Evolutionary conservation across 495 filamentous ascomycete species (phyloP).

Genomic region (Umbilicaria muhlenbergii): DNA sequence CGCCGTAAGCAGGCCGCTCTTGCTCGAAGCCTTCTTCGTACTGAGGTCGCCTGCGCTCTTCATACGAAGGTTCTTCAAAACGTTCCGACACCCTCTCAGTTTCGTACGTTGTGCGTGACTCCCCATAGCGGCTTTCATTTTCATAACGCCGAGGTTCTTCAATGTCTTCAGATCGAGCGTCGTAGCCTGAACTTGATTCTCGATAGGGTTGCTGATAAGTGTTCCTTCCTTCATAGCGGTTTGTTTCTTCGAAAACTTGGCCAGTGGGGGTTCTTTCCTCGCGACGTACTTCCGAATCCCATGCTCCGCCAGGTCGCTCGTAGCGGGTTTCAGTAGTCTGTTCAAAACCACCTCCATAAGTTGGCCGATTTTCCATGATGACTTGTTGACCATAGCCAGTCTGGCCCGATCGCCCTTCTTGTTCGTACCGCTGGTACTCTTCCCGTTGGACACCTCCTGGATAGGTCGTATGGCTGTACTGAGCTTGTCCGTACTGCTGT

Average conservation of each 20-base stretch:
- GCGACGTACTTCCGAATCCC: slow-evolving; percentile 10
- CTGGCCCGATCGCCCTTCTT: slow-evolving; percentile 9
- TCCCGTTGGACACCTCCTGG: slow-evolving; percentile 20
- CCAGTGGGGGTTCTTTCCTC: slow-evolving; percentile 4
- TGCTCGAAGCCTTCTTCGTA: neutral
- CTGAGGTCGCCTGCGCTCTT: too few species aligned
- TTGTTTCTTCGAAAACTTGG: slow-evolving; percentile 3
- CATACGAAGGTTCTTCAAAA: too few species aligned
- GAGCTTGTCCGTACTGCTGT: slow-evolving; percentile 22
- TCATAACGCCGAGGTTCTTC: too few species aligned
- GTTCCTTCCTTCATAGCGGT: slow-evolving; percentile 4
- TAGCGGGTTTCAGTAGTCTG: slow-evolving; percentile 11
- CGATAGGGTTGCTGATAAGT: neutral
- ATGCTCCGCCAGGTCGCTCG: slow-evolving; percentile 6
- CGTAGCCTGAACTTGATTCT: neutral
- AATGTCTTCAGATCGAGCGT: too few species aligned
- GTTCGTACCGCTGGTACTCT: slow-evolving; percentile 23
- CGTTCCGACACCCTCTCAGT: too few species aligned
- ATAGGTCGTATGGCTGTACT: slow-evolving; percentile 20
- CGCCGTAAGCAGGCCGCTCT: neutral
- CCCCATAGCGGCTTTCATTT: too few species aligned
- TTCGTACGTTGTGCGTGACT: too few species aligned
- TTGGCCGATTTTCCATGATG: slow-evolving; percentile 6
- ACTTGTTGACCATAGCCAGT: slow-evolving; percentile 10
- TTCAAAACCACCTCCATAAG: slow-evolving; percentile 12